Evolutionary conservation across 2,329 filamentous ascomycete species (phyloP).

Genomic region (Exophiala spinifera): DNA sequence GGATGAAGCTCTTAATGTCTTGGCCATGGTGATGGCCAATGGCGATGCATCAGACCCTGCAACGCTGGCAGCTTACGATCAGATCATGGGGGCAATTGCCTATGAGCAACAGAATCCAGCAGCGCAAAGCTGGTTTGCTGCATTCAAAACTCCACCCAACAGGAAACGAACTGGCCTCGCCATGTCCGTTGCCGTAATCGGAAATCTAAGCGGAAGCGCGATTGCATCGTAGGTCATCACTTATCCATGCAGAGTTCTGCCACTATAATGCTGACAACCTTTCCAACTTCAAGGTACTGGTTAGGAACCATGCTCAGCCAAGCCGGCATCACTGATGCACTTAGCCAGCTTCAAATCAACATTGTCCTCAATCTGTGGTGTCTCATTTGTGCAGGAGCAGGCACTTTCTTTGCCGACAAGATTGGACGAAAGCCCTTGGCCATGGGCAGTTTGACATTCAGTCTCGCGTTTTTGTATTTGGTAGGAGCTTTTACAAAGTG

Average conservation of each 20-base stretch:
- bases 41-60: constrained; percentile 1
- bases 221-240: constrained; percentile 5
- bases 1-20: constrained; percentile 19
- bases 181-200: constrained; percentile 4
- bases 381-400: constrained; percentile 40
- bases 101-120: constrained; percentile 7
- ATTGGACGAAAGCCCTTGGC: constrained; percentile 44
- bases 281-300: constrained; percentile 38
- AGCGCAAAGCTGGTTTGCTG: constrained; percentile 1
- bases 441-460: constrained; percentile 33
- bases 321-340: constrained; percentile 45
- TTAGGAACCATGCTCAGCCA: constrained; percentile 44
- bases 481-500: constrained; percentile 50
- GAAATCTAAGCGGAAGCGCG: constrained; percentile 7
- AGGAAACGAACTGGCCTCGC: constrained; percentile 6
- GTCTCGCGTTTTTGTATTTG: constrained; percentile 49
- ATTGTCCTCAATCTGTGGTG: constrained; percentile 52
- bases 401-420: constrained; percentile 43
- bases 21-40: constrained; percentile 6
- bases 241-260: no score
- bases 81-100: constrained; percentile 7
- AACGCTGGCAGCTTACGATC: constrained; percentile 1
- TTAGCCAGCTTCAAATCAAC: constrained; percentile 48
- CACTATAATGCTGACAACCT: no score
- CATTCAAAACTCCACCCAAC: constrained; percentile 1